Percentiles rank a stretch among this genome's conserved stretches.
Evolutionary conservation across 108 stramenopile species (phyloP).

Genomic region (Chaetoceros muelleri): DNA sequence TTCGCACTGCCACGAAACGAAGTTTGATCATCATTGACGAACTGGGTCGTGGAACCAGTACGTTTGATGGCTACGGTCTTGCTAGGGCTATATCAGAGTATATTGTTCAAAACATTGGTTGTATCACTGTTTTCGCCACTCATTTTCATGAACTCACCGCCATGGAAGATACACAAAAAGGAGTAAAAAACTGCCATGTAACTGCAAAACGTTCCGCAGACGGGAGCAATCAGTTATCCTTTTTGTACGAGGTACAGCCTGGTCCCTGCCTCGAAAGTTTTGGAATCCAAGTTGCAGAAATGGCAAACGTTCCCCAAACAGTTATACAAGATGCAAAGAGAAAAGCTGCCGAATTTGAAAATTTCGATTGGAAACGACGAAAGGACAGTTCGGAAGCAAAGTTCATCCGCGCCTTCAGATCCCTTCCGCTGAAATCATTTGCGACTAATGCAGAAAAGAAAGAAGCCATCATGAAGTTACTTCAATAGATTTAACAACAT

Average conservation of each 20-base stretch:
- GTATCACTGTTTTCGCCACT: conserved; percentile 92
- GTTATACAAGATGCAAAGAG: conserved; percentile 91
- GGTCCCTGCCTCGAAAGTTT: conserved; percentile 93
- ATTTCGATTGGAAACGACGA: conserved; percentile 48
- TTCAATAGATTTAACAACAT: no score
- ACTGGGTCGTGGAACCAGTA: conserved; percentile 94
- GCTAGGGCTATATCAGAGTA: conserved; percentile 94
- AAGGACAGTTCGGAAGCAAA: conserved; percentile 12
- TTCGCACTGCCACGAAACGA: conserved; percentile 74
- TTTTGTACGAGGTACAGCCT: conserved; percentile 75
- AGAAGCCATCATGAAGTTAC: neutral
- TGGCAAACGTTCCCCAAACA: conserved; percentile 79
- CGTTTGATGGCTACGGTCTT: conserved; percentile 96
- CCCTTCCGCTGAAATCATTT: conserved; percentile 8
- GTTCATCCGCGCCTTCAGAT: conserved; percentile 3
- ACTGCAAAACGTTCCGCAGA: conserved; percentile 44
- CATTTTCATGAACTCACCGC: conserved; percentile 98
- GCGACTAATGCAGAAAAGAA: conserved; percentile 10
- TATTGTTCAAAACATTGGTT: conserved; percentile 65
- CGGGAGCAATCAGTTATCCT: conserved; percentile 55
- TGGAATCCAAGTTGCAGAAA: conserved; percentile 94
- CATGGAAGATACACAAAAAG: conserved; percentile 33
- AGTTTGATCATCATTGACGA: conserved; percentile 98
- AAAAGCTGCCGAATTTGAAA: conserved; percentile 84
- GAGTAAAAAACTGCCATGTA: conserved; percentile 87